Evolutionary conservation across 2,329 filamentous ascomycete species (phyloP).

Genomic region (Fusarium nematophilum): DNA sequence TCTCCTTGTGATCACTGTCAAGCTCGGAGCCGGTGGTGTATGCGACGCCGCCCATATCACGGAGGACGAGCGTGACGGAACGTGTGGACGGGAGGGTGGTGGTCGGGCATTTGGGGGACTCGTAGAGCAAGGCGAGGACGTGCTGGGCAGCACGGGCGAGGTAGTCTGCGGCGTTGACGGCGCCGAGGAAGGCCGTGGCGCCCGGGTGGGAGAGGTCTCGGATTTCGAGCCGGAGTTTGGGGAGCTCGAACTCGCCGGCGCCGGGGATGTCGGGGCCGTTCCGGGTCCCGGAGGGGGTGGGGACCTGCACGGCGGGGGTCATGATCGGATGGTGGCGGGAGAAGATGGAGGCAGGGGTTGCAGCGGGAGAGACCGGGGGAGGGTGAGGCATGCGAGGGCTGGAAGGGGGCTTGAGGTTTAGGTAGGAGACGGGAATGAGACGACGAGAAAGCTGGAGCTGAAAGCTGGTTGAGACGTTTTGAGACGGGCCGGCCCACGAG

Average conservation of each 20-base stretch:
- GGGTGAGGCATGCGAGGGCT: conserved; percentile 39
- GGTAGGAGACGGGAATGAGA: neutral
- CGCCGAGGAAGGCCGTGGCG: conserved; percentile 72
- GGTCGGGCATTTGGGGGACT: conserved; percentile 52
- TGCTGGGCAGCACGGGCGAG: conserved; percentile 72
- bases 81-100: conserved; percentile 72
- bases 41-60: conserved; percentile 84
- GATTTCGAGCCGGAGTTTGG: conserved; percentile 70
- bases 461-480: neutral
- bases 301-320: conserved; percentile 43
- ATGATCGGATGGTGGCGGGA: conserved; percentile 38
- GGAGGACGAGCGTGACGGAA: conserved; percentile 85
- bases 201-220: conserved; percentile 70
- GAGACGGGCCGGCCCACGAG: neutral
- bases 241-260: conserved; percentile 53
- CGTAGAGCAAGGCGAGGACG: conserved; percentile 80
- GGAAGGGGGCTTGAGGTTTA: conserved; percentile 1
- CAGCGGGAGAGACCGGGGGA: conserved; percentile 37
- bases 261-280: conserved; percentile 28
- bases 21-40: conserved; percentile 86
- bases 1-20: conserved; percentile 90
- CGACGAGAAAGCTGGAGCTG: neutral
- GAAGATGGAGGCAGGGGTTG: conserved; percentile 39
- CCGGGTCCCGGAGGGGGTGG: conserved; percentile 28
- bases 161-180: conserved; percentile 71